phyloP scores from a whole-genome alignment of 768 basidiomycete species.

The Rhizopogon roseolus region DNA sequence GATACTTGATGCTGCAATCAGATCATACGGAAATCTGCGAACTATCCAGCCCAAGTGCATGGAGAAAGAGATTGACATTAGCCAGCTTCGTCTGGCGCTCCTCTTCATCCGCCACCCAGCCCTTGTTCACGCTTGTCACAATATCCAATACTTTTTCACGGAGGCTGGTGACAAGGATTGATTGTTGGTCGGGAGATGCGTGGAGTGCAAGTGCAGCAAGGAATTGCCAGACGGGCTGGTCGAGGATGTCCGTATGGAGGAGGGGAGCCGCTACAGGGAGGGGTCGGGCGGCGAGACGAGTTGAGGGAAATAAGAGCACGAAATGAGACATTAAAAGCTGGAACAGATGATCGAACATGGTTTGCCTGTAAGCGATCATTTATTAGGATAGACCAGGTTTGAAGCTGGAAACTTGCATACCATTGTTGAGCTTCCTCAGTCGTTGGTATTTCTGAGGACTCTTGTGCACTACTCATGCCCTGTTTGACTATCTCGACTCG shows the following conservation, averaged over 20 bases:
- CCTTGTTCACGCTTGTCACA: slow-evolving; percentile 73
- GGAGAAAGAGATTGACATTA: slow-evolving; percentile 90
- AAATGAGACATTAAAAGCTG: slow-evolving; percentile 74
- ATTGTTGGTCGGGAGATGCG: slow-evolving; percentile 83
- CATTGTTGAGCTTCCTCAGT: slow-evolving; percentile 78
- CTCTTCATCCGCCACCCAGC: slow-evolving; percentile 68
- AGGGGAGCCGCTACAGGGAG: slow-evolving; percentile 24
- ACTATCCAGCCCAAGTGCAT: slow-evolving; percentile 69
- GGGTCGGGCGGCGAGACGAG: slow-evolving; percentile 52
- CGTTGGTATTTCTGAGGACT: slow-evolving; percentile 52
- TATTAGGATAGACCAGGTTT: background rate
- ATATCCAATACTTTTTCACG: slow-evolving; percentile 94
- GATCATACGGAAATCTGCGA: slow-evolving; percentile 60
- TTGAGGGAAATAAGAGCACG: slow-evolving; percentile 84
- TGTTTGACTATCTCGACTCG: slow-evolving; percentile 93
- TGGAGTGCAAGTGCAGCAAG: slow-evolving; percentile 85
- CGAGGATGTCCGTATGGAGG: slow-evolving; percentile 56
- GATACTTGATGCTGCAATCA: background rate
- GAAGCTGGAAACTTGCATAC: slow-evolving; percentile 34
- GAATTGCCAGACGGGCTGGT: slow-evolving; percentile 95
- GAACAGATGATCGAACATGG: slow-evolving; percentile 86
- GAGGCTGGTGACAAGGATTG: slow-evolving; percentile 75
- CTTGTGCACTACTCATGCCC: slow-evolving; percentile 45
- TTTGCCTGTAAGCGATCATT: slow-evolving; percentile 51
- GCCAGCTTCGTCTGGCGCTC: slow-evolving; percentile 73